phyloP scores from a whole-genome alignment of 2,329 filamentous ascomycete species.

The Aspergillus texensis region DNA sequence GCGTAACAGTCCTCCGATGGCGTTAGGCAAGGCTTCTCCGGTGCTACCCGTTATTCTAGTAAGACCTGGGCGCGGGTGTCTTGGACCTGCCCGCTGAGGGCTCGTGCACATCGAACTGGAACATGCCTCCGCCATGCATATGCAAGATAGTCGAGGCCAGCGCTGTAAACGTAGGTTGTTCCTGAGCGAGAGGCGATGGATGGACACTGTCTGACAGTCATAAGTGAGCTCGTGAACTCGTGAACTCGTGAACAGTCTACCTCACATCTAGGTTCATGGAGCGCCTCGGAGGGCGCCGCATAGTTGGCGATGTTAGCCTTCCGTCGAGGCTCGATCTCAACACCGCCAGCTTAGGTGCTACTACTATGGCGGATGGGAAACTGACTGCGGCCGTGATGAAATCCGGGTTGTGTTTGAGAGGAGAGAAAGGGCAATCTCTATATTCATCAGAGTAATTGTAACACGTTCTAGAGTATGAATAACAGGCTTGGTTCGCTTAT shows the following conservation, averaged over 20 bases:
- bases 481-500: too few species aligned
- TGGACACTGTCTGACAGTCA: slow-evolving; percentile 23
- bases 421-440: too few species aligned
- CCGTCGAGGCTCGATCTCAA: slow-evolving; percentile 18
- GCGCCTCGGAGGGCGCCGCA: slow-evolving; percentile 11
- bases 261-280: slow-evolving; percentile 22
- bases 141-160: slow-evolving; percentile 25
- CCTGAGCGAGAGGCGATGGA: slow-evolving; percentile 22
- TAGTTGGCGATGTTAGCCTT: slow-evolving; percentile 11
- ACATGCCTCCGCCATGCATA: slow-evolving; percentile 30
- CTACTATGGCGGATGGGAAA: slow-evolving; percentile 14
- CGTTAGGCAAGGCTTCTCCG: slow-evolving; percentile 26
- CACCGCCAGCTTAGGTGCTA: slow-evolving; percentile 13
- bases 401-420: slow-evolving; percentile 21
- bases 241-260: slow-evolving; percentile 13
- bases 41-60: slow-evolving; percentile 30
- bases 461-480: too few species aligned
- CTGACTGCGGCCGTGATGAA: slow-evolving; percentile 20
- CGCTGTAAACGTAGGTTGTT: background rate
- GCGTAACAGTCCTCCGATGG: slow-evolving; percentile 31
- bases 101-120: slow-evolving; percentile 20
- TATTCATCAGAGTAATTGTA: too few species aligned
- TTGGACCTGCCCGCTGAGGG: slow-evolving; percentile 18
- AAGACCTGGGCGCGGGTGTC: slow-evolving; percentile 26
- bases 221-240: slow-evolving; percentile 19